Evolutionary conservation across 2,329 filamentous ascomycete species (phyloP), one percentile per base, ranked within the genome.

Genomic region (Apiospora saccharicola): DNA sequence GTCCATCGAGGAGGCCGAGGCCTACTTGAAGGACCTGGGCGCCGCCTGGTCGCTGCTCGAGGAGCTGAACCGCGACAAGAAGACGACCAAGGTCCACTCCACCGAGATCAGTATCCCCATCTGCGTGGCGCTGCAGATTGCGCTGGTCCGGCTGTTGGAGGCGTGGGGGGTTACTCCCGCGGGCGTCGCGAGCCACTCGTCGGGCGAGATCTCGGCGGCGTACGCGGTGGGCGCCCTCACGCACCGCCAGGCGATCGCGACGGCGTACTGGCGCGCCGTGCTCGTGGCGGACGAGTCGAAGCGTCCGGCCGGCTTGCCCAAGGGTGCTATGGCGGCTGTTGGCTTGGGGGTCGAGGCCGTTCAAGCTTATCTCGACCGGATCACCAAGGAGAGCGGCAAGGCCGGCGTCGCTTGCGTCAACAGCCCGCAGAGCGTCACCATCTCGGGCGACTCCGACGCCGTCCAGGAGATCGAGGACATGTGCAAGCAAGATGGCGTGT

Each of bases 401-500:
- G 75, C 76, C 10, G 76, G 75, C 19, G 71, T 79, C 68, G 78
- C 78, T 64, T 80, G 78, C 70, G 75, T 79, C n/a, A 80, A 80
- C 74, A 78, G 76, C 68, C 78, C 78, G 3, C 72, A 72, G 30
- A 79, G 77, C 47, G 77, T 78, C 46, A 79, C 78, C 4, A 71
- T 79, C 34, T 78, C 77, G n/a, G 78, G 78, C n/a, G 76, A 76
- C 22, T 72, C 72, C 16, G 76, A 76, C 16, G 80, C 76, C 1
- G 75, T 83, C 19, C 75, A 78, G 19, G 74, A 81, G 49, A 74
- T 81, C 8, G 75, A 80, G 37, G 70, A 67, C 0, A 37, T 77
- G 19, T 16, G 19, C 75, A 82, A 34, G 76, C 79, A 41, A 72
- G 72, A 41, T 72, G 80, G 16, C 77, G 77, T 46, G 77, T 80